Evolutionary conservation across 2,329 filamentous ascomycete genomes (phyloP), one percentile per base, ranked within the genome.

Genomic region (Podosphaera aphanis): DNA sequence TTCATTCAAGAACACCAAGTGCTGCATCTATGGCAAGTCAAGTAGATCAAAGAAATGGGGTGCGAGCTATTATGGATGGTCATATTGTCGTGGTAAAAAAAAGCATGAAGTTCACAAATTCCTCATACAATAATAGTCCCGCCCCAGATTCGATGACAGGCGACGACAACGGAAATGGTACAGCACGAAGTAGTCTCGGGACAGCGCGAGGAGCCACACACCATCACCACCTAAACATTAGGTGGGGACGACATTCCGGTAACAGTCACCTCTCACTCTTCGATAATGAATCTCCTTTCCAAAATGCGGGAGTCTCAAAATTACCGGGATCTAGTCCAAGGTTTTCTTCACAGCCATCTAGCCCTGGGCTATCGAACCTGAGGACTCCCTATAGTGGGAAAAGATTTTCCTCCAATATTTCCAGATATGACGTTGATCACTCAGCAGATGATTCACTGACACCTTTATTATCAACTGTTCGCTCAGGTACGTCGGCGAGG

Each of bases 71-170:
- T 23, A 65, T 83, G 55, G 81, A 85, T 48, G 69, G 66, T 41
- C 66, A 70, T 45, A 72, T 74, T 47, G 69, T 70, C 44, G 67
- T 80, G 16, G 71, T 72, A 7, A 94, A 92, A 64, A 85, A 83
- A 65, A 92, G 80, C 62, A 94, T 93, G 84, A 95, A 94, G 57
- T 95, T 95, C 58, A 81, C 83, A 48, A 88, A 83, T 60, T 76
- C 79, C 1, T 57, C n/a, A n/a, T n/a, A n/a, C n/a, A n/a, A 83
- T 61, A 77, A 67, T 52, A 75, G 70, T 51, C 74, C 72, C 50
- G 68, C 65, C 49, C 63, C 67, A 16, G 57, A 60, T n/a, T 48
- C 50, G 5, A 49, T 51, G 29, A 70, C 77, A 43, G 77, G 70
- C 43, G 79, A 85, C 16, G 74, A 79, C 47, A 75, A 77, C 45